Evolutionary conservation across 192 early-diverging fungal genomes (phyloP), one percentile per base, ranked within the genome.

Genomic region (Phlyctochytrium bullatum): DNA sequence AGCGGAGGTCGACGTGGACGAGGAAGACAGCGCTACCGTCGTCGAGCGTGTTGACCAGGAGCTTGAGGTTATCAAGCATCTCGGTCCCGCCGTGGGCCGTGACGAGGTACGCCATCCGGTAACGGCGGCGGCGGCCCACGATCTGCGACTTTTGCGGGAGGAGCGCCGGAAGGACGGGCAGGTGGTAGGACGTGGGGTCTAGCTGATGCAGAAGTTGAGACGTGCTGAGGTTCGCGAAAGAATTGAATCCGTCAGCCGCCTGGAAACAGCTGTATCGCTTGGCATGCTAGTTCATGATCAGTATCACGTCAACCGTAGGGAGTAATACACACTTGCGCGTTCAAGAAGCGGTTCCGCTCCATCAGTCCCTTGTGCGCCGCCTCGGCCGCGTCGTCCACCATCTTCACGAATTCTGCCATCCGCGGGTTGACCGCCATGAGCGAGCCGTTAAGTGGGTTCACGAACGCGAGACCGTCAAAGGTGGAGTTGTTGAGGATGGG

Each of bases 21-120:
- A 80, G 63, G 51, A 78, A 69, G 32, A 80, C 35, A 20, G 78
- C 76, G 34, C 52, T 36, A 0, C 75, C 73, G 62, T 80, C 78
- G 61, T 78, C 73, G 10, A 83, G 75, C 2, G 28, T 62, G 2
- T 76, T 67, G 50, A 80, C 64, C 12, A 80, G 71, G 29, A 47
- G 20, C 6, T 25, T 10, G 20, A 57, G 54, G 20, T 57, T 28
- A 6, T 57, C 54, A 6, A 59, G 34, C 31, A 30, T 53, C 14
- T 56, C 61, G 10, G 34, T 33, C 1, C 57, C 34, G 20, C 80
- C 74, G 57, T 80, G 76, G 3, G 76, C 54, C 72, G 76, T 77
- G 52, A 83, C 28, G 10, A 83, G 47, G 69, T 80, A 83, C 1
- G 82, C 82, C 14, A 83, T 24, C 29, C 69, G 67, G 61, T 74